Conservation (phyloP, 2,329 filamentous ascomycete species). For the Alternaria sp. region DNA sequence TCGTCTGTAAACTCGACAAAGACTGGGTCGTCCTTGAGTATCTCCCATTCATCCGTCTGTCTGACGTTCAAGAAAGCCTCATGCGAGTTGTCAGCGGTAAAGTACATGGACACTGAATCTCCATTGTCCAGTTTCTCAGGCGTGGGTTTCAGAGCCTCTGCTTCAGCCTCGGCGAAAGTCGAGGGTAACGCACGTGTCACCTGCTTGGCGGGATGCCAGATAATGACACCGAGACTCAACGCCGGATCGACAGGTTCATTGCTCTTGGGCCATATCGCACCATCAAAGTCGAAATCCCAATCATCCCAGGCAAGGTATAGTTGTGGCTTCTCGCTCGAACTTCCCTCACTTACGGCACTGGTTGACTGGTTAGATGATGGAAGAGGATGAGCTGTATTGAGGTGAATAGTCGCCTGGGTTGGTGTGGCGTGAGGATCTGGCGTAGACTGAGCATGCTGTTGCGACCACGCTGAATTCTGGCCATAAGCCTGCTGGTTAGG, state of each 20-base stretch:
- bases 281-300: slow-evolving; percentile 56
- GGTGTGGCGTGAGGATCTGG: slow-evolving; percentile 41
- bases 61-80: slow-evolving; percentile 58
- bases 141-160: slow-evolving; percentile 52
- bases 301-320: slow-evolving; percentile 50
- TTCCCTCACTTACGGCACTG: slow-evolving; percentile 27
- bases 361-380: slow-evolving; percentile 20
- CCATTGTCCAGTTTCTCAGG: slow-evolving; percentile 50
- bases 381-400: slow-evolving; percentile 21
- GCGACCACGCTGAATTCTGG: slow-evolving; percentile 36
- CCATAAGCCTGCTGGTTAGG: slow-evolving; percentile 34
- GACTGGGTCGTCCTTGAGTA: slow-evolving; percentile 59
- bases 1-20: slow-evolving; percentile 57
- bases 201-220: slow-evolving; percentile 56
- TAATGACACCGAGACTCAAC: slow-evolving; percentile 56
- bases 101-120: slow-evolving; percentile 61
- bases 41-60: slow-evolving; percentile 60
- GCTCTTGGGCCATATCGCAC: slow-evolving; percentile 55
- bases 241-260: slow-evolving; percentile 55
- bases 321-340: slow-evolving; percentile 33
- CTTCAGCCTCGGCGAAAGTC: slow-evolving; percentile 55
- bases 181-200: slow-evolving; percentile 54
- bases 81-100: slow-evolving; percentile 53
- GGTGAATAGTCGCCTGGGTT: slow-evolving; percentile 36
- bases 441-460: slow-evolving; percentile 17